These are phyloP conservation scores for Umbilicaria muhlenbergii DNA, from an alignment of 495 filamentous ascomycete genomes.

Conservation along the genomic window DNA sequence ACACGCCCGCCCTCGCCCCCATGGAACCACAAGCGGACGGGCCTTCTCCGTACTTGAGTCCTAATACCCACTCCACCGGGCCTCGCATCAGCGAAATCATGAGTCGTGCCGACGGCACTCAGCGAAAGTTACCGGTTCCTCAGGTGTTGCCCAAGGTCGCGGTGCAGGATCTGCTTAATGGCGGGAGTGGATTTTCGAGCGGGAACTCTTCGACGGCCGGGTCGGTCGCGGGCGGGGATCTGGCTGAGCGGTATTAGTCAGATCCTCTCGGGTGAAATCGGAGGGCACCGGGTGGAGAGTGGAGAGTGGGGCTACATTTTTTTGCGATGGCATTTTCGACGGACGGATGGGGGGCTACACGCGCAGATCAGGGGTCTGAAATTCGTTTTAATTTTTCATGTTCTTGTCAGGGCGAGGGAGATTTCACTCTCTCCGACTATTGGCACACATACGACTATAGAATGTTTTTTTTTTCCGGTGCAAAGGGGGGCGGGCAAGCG, in stretches of 20 bases:
- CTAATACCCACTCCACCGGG: conserved; percentile 36
- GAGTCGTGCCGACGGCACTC: conserved; percentile 67
- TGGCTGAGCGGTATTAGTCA: conserved; percentile 9
- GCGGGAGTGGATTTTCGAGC: conserved; percentile 43
- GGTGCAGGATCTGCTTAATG: conserved; percentile 71
- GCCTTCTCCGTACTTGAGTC: conserved; percentile 36
- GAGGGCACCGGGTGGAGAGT: too few relatives aligned
- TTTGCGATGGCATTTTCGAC: too few relatives aligned
- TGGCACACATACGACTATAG: too few relatives aligned
- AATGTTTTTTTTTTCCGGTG: too few relatives aligned
- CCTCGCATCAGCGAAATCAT: conserved; percentile 87
- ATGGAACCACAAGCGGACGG: conserved; percentile 66
- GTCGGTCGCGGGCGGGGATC: conserved; percentile 25
- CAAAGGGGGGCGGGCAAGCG: too few relatives aligned
- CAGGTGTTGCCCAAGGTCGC: conserved; percentile 66
- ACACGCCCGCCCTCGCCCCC: conserved; percentile 78
- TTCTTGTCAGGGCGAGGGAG: too few relatives aligned
- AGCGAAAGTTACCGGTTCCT: conserved; percentile 87
- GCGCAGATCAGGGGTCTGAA: too few relatives aligned
- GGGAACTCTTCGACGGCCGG: conserved; percentile 33
- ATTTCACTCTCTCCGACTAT: too few relatives aligned
- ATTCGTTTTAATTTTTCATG: too few relatives aligned
- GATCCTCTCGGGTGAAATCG: too few relatives aligned
- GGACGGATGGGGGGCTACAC: too few relatives aligned
- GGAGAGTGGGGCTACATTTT: too few relatives aligned